Conservation (phyloP, 1,284 basidiomycete genomes). For the Moesziomyces globuligerus region DNA sequence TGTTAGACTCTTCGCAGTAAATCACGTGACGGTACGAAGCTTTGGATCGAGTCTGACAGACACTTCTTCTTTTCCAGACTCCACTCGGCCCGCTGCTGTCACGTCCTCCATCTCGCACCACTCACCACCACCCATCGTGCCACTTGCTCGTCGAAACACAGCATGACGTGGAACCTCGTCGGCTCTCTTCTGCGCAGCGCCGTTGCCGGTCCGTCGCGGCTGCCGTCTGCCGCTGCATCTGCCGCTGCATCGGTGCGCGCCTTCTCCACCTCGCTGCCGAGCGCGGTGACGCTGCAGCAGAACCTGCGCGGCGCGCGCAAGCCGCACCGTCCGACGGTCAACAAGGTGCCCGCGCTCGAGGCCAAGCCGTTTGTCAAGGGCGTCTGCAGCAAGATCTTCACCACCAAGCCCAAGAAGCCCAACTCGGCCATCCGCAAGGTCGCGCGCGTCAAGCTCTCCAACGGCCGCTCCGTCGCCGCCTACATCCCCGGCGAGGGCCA, state of each 20-base stretch:
- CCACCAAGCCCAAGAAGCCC: constrained; percentile 89
- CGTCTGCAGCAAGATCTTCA: constrained; percentile 65
- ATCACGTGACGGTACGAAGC: background rate
- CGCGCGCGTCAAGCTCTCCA: constrained; percentile 89
- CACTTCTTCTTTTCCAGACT: no score
- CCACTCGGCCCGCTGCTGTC: no score
- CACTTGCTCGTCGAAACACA: background rate
- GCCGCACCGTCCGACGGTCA: constrained; percentile 66
- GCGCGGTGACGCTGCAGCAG: constrained; percentile 61
- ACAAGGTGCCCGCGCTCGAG: constrained; percentile 64
- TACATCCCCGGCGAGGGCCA: constrained; percentile 98
- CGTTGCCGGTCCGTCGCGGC: constrained; percentile 28
- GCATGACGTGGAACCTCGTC: constrained; percentile 17
- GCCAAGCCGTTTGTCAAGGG: constrained; percentile 65
- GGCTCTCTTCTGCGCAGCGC: constrained; percentile 23
- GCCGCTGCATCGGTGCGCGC: constrained; percentile 7
- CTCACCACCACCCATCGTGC: background rate
- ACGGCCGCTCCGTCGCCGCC: constrained; percentile 87
- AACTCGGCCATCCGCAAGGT: constrained; percentile 99
- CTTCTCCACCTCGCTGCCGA: constrained; percentile 55
- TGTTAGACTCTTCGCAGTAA: no score
- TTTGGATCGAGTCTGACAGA: no score
- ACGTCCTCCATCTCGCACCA: background rate
- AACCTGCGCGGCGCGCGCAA: constrained; percentile 64
- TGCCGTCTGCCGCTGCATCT: constrained; percentile 3